Base-by-base conservation (phyloP, 345 rosid genomes). In the Psidium guajava region DNA sequence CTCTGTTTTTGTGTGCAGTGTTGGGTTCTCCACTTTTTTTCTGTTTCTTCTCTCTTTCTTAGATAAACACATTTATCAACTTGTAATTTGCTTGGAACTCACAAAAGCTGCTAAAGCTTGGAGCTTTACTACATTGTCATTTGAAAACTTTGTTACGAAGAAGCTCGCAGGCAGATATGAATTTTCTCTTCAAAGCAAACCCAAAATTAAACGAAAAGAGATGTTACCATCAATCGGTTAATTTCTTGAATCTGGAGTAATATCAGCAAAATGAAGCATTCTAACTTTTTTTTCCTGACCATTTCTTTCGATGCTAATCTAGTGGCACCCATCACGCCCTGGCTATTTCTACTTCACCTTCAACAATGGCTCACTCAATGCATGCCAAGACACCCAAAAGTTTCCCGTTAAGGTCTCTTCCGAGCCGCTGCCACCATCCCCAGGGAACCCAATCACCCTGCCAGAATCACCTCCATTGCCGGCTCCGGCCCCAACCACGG, bases 321-420 rank as follows among this genome's bases (percentile, higher is more conserved):
- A 96, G 99, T 97, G 99, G 99, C 89, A 95, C 77, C 95, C 98
- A 61, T 95, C 99, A 55, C 94, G 98, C 61, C 89, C 92, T 89
- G 98, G 99, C 47, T 91, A 90, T 82, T 97, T 88, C 96, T 97
- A 94, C 95, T 97, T 97, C 86, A 55, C 92, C 61, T 95, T 96
- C 95, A 89, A 90, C 92, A 95, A 91, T 88, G 97, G 95, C 85
- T 92, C 94, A 27, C 87, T 88, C 12, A 89, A 87, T 36, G 88
- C 93, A 18, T 96, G 98, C 90, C 90, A 87, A 82, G 73, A 44
- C 77, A 89, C 91, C 82, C 92, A 89, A 87, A 95, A 94, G 91
- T 91, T 97, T 61, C 44, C 94, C 59, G 89, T 96, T 55, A 86
- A 93, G 87, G 98, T 95, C 85, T 77, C 88, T 85, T 82, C 87